Conservation (phyloP, 805 yeast genomes). For the Saturnispora besseyi region DNA sequence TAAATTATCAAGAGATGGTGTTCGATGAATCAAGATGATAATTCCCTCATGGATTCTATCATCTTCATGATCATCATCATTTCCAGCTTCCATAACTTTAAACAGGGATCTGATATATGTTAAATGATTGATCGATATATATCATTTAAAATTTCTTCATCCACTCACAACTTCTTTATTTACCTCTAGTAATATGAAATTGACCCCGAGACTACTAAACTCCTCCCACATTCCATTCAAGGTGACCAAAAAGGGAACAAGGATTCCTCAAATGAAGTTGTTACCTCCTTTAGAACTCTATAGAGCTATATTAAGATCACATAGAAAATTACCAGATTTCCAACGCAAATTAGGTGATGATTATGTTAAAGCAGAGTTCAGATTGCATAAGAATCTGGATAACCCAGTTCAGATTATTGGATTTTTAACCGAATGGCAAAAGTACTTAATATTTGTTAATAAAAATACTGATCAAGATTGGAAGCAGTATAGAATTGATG, state of each 20-base stretch:
- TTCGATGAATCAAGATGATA: constrained; percentile 51
- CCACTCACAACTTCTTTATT: background rate
- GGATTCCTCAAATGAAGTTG: constrained; percentile 26
- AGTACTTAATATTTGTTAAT: constrained; percentile 47
- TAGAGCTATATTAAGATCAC: constrained; percentile 76
- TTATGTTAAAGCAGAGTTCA: constrained; percentile 84
- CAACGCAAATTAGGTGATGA: constrained; percentile 79
- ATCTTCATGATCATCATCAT: constrained; percentile 13
- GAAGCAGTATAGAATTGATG: constrained; percentile 54
- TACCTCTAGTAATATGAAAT: background rate
- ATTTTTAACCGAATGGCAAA: constrained; percentile 92
- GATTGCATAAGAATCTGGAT: constrained; percentile 69
- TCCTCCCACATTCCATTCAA: constrained; percentile 9
- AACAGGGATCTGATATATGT: background rate
- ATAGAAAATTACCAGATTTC: constrained; percentile 53
- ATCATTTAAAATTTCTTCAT: background rate
- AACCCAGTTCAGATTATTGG: constrained; percentile 94
- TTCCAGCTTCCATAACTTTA: background rate
- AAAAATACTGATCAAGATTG: constrained; percentile 46
- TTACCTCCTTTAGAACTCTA: constrained; percentile 78
- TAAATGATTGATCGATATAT: background rate
- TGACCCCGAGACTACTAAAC: background rate
- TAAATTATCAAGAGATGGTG: constrained; percentile 35
- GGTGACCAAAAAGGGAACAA: constrained; percentile 25
- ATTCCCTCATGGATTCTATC: constrained; percentile 56